Conservation (phyloP, 1,139 yeast genomes). For the Blastobotrys aristatus region DNA sequence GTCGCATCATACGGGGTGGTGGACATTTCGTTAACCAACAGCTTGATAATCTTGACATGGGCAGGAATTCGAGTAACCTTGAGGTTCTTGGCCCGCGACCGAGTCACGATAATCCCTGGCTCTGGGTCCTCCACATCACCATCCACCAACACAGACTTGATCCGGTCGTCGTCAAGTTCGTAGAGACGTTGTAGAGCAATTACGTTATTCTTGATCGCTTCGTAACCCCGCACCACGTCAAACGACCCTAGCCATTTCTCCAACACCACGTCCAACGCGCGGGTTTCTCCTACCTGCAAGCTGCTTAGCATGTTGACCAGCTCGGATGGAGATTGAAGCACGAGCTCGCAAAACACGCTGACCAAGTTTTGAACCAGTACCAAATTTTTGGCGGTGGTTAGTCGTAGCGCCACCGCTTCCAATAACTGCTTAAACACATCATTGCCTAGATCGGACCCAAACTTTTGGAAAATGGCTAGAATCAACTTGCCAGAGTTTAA, state of each 20-base stretch:
- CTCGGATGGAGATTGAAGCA: conserved; percentile 54
- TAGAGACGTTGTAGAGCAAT: conserved; percentile 65
- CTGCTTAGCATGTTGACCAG: conserved; percentile 54
- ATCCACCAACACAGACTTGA: conserved; percentile 54
- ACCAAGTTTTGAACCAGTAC: conserved; percentile 72
- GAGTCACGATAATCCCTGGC: conserved; percentile 62
- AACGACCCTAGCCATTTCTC: conserved; percentile 81
- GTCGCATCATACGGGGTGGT: conserved; percentile 37
- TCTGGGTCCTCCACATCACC: conserved; percentile 71
- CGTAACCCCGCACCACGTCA: conserved; percentile 75
- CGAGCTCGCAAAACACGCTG: conserved; percentile 69
- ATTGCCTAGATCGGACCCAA: conserved; percentile 46
- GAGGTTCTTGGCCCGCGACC: conserved; percentile 68
- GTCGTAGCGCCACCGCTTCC: conserved; percentile 65
- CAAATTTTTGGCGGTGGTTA: conserved; percentile 60
- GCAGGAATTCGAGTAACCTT: conserved; percentile 63
- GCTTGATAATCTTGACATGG: conserved; percentile 63
- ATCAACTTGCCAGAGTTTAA: conserved; percentile 47
- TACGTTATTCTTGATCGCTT: conserved; percentile 64
- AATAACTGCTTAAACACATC: conserved; percentile 56
- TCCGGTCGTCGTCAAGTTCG: conserved; percentile 50
- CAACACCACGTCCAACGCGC: conserved; percentile 42
- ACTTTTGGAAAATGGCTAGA: conserved; percentile 52
- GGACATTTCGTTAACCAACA: conserved; percentile 63
- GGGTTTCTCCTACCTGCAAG: conserved; percentile 28